These are phyloP conservation scores for Gossypium longicalyx DNA, from an alignment of 345 rosid species.

Conservation along the genomic window DNA sequence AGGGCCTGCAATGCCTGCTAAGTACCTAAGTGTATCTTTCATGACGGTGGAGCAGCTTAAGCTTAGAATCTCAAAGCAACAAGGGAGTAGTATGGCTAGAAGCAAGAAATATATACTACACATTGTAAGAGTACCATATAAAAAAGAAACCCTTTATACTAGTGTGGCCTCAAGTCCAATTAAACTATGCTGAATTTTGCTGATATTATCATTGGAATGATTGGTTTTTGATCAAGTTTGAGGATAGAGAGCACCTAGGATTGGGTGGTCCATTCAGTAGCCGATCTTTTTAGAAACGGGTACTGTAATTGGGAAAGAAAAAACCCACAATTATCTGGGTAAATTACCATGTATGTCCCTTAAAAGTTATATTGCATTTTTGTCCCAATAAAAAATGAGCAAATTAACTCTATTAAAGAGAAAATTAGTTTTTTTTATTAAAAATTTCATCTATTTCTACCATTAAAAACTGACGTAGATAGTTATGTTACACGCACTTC, in stretches of 20 bases:
- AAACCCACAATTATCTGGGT: too few relatives aligned
- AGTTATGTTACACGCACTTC: too few relatives aligned
- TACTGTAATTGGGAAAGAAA: too few relatives aligned
- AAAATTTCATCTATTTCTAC: too few relatives aligned
- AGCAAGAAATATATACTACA: slow-evolving; percentile 25
- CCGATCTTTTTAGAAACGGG: slow-evolving; percentile 14
- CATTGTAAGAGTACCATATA: not conserved
- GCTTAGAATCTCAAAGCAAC: slow-evolving; percentile 20
- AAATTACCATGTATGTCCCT: too few relatives aligned
- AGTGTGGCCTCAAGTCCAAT: slow-evolving; percentile 4
- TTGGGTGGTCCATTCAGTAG: slow-evolving; percentile 21
- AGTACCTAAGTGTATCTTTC: slow-evolving; percentile 74
- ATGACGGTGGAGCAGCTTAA: slow-evolving; percentile 29
- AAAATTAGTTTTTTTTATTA: too few relatives aligned
- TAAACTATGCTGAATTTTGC: not conserved
- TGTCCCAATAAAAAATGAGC: too few relatives aligned
- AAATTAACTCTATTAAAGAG: too few relatives aligned
- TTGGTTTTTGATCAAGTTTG: slow-evolving; percentile 18
- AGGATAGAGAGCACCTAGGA: not conserved
- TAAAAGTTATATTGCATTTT: too few relatives aligned
- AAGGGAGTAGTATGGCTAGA: slow-evolving; percentile 23
- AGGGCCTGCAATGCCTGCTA: slow-evolving; percentile 92
- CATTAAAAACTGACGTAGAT: too few relatives aligned
- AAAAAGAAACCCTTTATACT: slow-evolving; percentile 9
- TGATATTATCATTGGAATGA: slow-evolving; percentile 8